Percentiles rank a stretch among this genome's conserved stretches.
phyloP scores from a whole-genome alignment of 179 eudicot genomes.

The Dionaea muscipula region DNA sequence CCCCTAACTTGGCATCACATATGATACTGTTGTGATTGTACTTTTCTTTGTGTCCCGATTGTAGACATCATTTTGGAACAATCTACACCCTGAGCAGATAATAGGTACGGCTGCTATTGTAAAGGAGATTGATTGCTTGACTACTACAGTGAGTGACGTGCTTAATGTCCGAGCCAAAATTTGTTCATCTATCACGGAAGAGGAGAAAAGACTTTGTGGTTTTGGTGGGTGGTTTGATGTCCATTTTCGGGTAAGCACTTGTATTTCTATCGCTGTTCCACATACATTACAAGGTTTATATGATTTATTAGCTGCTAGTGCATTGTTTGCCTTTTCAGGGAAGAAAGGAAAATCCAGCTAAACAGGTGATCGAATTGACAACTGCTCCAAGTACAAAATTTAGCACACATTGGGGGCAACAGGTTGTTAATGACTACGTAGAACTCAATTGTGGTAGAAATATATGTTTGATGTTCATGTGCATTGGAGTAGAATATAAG shows the following conservation, averaged over 20 bases:
- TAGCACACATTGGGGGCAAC: slow-evolving; percentile 94
- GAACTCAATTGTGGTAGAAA: too few relatives aligned
- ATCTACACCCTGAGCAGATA: slow-evolving; percentile 83
- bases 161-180: slow-evolving; percentile 36
- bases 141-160: slow-evolving; percentile 61
- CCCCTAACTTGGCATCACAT: too few relatives aligned
- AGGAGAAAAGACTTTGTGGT: slow-evolving; percentile 54
- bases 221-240: slow-evolving; percentile 99
- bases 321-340: slow-evolving; percentile 34
- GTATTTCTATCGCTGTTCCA: too few relatives aligned
- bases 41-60: slow-evolving; percentile 3
- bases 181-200: slow-evolving; percentile 40
- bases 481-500: background rate
- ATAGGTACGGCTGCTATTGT: slow-evolving; percentile 55
- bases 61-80: slow-evolving; percentile 91
- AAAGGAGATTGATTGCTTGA: slow-evolving; percentile 80
- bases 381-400: slow-evolving; percentile 60
- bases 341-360: slow-evolving; percentile 50
- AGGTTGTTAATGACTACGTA: too few relatives aligned
- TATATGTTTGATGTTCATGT: background rate
- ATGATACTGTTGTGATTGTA: background rate
- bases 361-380: slow-evolving; percentile 55
- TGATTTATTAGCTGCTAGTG: slow-evolving; percentile 3
- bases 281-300: background rate
- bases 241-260: slow-evolving; percentile 83